These are phyloP conservation scores for Ophiostoma triangulosporum DNA, from an alignment of 2,329 filamentous ascomycete species.

Conservation along the genomic window DNA sequence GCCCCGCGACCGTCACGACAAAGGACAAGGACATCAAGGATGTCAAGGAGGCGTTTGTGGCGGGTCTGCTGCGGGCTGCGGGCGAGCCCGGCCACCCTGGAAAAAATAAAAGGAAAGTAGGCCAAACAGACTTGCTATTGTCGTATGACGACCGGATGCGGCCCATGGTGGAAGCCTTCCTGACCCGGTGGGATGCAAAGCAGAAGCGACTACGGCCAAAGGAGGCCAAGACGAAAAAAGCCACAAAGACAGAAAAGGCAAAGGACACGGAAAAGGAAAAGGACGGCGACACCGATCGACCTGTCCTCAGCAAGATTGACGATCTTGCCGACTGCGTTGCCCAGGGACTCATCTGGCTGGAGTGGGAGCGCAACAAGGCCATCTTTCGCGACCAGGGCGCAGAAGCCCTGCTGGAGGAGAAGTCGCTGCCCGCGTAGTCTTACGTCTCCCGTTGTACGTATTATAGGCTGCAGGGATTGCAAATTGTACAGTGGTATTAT, in stretches of 20 bases:
- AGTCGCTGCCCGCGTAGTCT: neutral
- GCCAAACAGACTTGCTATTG: neutral
- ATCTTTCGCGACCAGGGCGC: slow-evolving; percentile 20
- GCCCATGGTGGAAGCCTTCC: slow-evolving; percentile 9
- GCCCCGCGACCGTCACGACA: neutral
- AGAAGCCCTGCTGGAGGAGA: slow-evolving; percentile 12
- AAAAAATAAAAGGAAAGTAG: neutral
- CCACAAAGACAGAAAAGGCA: neutral
- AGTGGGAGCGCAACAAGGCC: slow-evolving; percentile 53
- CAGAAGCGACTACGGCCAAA: neutral
- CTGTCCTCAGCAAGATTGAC: slow-evolving; percentile 48
- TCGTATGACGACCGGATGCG: neutral
- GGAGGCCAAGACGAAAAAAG: neutral
- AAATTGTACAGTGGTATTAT: neutral
- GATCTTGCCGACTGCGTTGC: slow-evolving; percentile 70
- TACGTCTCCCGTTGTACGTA: too few species aligned
- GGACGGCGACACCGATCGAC: neutral
- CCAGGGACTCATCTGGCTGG: slow-evolving; percentile 63
- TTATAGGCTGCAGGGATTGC: neutral
- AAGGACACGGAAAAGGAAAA: neutral
- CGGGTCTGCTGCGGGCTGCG: slow-evolving; percentile 1
- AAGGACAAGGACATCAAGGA: slow-evolving; percentile 16
- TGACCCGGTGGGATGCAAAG: slow-evolving; percentile 11
- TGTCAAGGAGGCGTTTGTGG: slow-evolving; percentile 15
- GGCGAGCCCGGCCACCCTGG: too few species aligned